Percentiles rank a stretch among this genome's conserved stretches.
These are phyloP conservation scores for Nemania abortiva DNA, from an alignment of 2,329 filamentous ascomycete species.

Conservation along the genomic window DNA sequence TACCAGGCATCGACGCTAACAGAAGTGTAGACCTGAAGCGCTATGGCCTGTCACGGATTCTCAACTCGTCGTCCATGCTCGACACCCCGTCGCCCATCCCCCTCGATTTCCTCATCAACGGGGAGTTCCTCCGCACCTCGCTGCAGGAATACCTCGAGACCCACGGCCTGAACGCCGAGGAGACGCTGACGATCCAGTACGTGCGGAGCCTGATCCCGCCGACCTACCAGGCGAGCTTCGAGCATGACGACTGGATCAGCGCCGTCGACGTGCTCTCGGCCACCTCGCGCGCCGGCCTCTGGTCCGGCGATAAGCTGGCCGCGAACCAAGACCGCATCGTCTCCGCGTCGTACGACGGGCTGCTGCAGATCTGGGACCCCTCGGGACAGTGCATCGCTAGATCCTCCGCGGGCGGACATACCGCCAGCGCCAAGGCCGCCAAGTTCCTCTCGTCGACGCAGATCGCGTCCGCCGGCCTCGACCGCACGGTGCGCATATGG, in stretches of 20 bases:
- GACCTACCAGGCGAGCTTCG: slow-evolving; percentile 88
- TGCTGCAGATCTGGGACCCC: slow-evolving; percentile 89
- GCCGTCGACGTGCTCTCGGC: slow-evolving; percentile 83
- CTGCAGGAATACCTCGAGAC: slow-evolving; percentile 90
- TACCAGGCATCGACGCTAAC: slow-evolving; percentile 15
- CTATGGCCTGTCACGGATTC: slow-evolving; percentile 76
- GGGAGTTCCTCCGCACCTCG: slow-evolving; percentile 87
- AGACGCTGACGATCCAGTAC: slow-evolving; percentile 89
- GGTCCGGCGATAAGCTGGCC: slow-evolving; percentile 63
- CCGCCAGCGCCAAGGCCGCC: slow-evolving; percentile 81
- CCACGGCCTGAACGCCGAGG: slow-evolving; percentile 90
- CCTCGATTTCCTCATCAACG: slow-evolving; percentile 96
- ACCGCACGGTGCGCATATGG: slow-evolving; percentile 90
- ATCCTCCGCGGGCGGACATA: slow-evolving; percentile 73
- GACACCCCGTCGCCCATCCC: slow-evolving; percentile 75
- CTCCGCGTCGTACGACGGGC: slow-evolving; percentile 93
- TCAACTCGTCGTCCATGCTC: slow-evolving; percentile 80
- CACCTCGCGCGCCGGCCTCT: slow-evolving; percentile 70
- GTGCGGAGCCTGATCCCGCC: slow-evolving; percentile 92
- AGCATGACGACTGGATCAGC: slow-evolving; percentile 98
- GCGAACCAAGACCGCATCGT: slow-evolving; percentile 78
- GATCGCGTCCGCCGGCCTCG: slow-evolving; percentile 84
- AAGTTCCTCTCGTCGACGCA: slow-evolving; percentile 83
- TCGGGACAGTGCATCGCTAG: slow-evolving; percentile 87
- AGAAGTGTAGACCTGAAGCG: slow-evolving; percentile 70